Evolutionary conservation across 2,329 filamentous ascomycete species (phyloP).

Genomic region (Chaetomiaceae sp.): DNA sequence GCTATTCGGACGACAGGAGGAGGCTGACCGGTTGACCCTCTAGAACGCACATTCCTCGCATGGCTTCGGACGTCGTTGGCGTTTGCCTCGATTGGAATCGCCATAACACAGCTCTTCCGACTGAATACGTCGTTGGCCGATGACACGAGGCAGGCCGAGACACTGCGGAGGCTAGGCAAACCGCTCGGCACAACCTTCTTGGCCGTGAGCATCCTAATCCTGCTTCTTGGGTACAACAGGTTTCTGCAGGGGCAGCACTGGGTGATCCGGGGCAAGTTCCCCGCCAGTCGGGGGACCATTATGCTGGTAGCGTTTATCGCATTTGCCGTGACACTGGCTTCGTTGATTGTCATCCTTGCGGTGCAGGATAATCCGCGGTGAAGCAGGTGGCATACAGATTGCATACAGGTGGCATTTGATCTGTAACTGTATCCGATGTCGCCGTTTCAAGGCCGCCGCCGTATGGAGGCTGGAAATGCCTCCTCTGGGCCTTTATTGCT

Average conservation of each 20-base stretch:
- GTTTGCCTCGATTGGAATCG: conserved; percentile 78
- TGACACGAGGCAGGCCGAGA: conserved; percentile 33
- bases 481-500: too few species aligned
- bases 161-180: conserved; percentile 62
- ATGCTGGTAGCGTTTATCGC: conserved; percentile 64
- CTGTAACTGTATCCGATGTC: too few species aligned
- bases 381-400: neutral
- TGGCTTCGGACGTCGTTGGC: conserved; percentile 79
- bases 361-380: conserved; percentile 37
- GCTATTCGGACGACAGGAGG: neutral
- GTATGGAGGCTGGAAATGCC: too few species aligned
- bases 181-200: conserved; percentile 74
- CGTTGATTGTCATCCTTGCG: conserved; percentile 55
- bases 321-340: conserved; percentile 57
- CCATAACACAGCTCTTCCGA: conserved; percentile 78
- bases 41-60: conserved; percentile 79
- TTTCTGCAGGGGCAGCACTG: conserved; percentile 77
- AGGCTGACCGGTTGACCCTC: conserved; percentile 2
- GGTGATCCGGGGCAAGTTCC: conserved; percentile 75
- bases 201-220: conserved; percentile 67
- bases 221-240: conserved; percentile 72
- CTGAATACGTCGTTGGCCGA: conserved; percentile 63
- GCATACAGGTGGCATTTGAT: neutral
- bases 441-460: too few species aligned
- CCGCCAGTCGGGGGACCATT: conserved; percentile 71